Evolutionary conservation across 2,329 filamentous ascomycete genomes (phyloP), one percentile per base, ranked within the genome.

Genomic region (Ophiocordyceps camponoti-saundersi): DNA sequence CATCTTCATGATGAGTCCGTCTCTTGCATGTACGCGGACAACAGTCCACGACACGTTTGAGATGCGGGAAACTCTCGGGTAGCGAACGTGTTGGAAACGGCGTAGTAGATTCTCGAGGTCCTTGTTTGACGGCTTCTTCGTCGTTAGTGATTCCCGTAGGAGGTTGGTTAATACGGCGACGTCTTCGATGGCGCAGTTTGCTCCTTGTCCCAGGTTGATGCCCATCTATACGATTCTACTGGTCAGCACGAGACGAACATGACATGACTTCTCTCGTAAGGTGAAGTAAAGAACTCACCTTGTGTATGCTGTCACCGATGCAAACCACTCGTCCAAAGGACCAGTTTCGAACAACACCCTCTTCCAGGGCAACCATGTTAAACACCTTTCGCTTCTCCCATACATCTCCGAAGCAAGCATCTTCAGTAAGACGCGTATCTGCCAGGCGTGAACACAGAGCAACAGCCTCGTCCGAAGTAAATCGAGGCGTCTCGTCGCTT

Each of bases 221-320:
- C 40, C 34, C 40, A 44, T 44, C 46, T 44, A 18, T 16, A 32
- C 4, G 5, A 10, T 29, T 8, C 39, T 16, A 2, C 20, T 22
- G 34, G 34, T 39, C 10, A 39, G 34, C 30, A 34, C 30, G 11
- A 10, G 16, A 18, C 6, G 6, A n/a, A 2, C 16, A 6, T 16
- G 13, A 16, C 2, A n/a, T 39, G 16, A 18, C 15, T 39, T 39
- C 34, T 6, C n/a, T 18, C 16, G 3, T 13, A 16, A 34, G 13
- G 32, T 6, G 12, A 15, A 34, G 10, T 3, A 32, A 16, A 21
- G 3, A 12, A 22, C 41, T 12, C 16, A 40, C 43, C 46, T 48
- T 48, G 44, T 48, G 47, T 18, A 45, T 45, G 20, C 47, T 48
- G 15, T 48, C 47, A 1, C 47, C 47, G 39, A 48, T 45, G 13